A percentile compares a stretch with the other conserved stretches of the same genome.
Evolutionary conservation across 2,329 filamentous ascomycete genomes (phyloP).

Genomic region (Lojkania enalia): DNA sequence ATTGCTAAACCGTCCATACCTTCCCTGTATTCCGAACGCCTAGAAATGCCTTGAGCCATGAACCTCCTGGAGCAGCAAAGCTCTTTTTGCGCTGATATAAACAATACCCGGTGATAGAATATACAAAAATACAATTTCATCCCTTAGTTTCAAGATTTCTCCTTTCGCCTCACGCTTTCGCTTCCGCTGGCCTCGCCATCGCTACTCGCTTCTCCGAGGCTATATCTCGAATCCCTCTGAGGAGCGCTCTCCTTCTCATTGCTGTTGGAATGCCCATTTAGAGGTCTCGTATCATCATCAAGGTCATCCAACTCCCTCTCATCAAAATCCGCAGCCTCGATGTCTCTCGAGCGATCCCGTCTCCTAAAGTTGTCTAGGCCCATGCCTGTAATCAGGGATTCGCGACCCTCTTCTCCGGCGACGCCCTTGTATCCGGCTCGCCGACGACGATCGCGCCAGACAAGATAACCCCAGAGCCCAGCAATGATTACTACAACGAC

Average conservation of each 20-base stretch:
- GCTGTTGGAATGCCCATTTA: slow-evolving; percentile 28
- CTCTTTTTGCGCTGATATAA: too few species aligned
- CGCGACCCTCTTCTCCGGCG: slow-evolving; percentile 48
- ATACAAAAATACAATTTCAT: too few species aligned
- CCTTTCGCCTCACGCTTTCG: slow-evolving; percentile 35
- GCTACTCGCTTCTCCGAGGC: slow-evolving; percentile 52
- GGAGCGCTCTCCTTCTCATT: slow-evolving; percentile 31
- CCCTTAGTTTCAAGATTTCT: slow-evolving; percentile 28
- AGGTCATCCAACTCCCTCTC: slow-evolving; percentile 63
- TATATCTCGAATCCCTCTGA: slow-evolving; percentile 49
- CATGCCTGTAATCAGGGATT: slow-evolving; percentile 49
- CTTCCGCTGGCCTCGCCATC: slow-evolving; percentile 43
- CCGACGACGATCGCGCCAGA: slow-evolving; percentile 60
- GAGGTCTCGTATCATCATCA: slow-evolving; percentile 34
- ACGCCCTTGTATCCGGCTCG: slow-evolving; percentile 51
- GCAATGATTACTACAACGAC: slow-evolving; percentile 78
- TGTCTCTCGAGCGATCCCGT: slow-evolving; percentile 51
- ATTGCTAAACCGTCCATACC: too few species aligned
- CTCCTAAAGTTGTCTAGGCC: slow-evolving; percentile 54
- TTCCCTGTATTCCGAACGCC: too few species aligned
- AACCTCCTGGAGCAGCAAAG: too few species aligned
- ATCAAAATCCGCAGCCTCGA: slow-evolving; percentile 66
- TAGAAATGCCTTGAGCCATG: too few species aligned
- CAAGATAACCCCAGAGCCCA: slow-evolving; percentile 71
- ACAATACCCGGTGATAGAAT: too few species aligned